Percentiles rank a stretch among this genome's conserved stretches.
Evolutionary conservation across 1,284 basidiomycete genomes (phyloP).

Genomic region (Cryptococcus neoformans): DNA sequence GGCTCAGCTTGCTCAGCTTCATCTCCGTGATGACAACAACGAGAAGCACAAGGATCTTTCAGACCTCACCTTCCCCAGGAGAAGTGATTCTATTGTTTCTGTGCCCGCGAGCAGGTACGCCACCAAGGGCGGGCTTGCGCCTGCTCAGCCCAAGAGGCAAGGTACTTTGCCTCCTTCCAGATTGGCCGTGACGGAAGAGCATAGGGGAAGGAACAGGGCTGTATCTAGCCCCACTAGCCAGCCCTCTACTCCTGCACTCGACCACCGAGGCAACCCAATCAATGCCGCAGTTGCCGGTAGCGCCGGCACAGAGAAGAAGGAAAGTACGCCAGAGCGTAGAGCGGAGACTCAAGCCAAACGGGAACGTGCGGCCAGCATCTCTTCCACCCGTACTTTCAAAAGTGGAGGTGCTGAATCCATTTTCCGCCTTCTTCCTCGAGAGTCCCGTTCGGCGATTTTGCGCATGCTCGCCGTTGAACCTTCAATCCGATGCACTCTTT

Average conservation of each 20-base stretch:
- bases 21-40: constrained; percentile 21
- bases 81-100: constrained; percentile 65
- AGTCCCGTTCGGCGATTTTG: constrained; percentile 80
- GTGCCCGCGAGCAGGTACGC: constrained; percentile 41
- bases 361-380: constrained; percentile 43
- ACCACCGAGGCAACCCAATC: constrained; percentile 8
- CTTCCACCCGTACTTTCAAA: constrained; percentile 61
- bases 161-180: constrained; percentile 14
- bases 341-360: constrained; percentile 36
- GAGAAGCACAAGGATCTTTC: constrained; percentile 54
- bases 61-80: constrained; percentile 65
- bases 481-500: constrained; percentile 81
- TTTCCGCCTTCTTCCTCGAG: constrained; percentile 93
- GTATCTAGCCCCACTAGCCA: constrained; percentile 16
- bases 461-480: constrained; percentile 95
- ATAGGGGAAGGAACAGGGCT: constrained; percentile 17
- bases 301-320: background rate
- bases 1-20: constrained; percentile 21
- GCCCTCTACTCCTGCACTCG: constrained; percentile 6
- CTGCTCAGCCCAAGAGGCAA: constrained; percentile 19
- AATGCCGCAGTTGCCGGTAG: background rate
- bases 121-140: constrained; percentile 6
- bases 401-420: constrained; percentile 90
- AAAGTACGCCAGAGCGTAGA: background rate
- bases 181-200: constrained; percentile 7